Evolutionary conservation across 352 stramenopile genomes (phyloP).

Genomic region (Aphanomyces cochlioides): DNA sequence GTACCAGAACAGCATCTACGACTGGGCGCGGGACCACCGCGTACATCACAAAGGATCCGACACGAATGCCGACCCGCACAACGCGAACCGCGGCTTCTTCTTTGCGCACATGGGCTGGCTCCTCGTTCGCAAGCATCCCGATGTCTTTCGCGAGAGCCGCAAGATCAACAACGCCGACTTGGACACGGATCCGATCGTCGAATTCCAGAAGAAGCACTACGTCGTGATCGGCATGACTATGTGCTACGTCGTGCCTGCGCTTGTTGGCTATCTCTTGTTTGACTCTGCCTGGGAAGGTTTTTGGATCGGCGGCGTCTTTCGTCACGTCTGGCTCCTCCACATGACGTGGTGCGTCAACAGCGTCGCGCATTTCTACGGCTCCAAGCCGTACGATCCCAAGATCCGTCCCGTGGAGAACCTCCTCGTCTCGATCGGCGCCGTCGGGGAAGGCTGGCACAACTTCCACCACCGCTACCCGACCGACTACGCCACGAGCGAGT

Average conservation of each 20-base stretch:
- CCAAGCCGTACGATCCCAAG: slow-evolving; percentile 94
- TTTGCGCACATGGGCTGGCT: slow-evolving; percentile 99
- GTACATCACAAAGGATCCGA: slow-evolving; percentile 99
- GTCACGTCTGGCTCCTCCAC: slow-evolving; percentile 94
- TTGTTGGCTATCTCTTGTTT: slow-evolving; percentile 80
- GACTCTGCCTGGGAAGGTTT: slow-evolving; percentile 94
- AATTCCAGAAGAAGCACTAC: slow-evolving; percentile 95
- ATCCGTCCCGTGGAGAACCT: slow-evolving; percentile 96
- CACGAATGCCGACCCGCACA: slow-evolving; percentile 91
- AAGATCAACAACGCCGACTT: slow-evolving; percentile 98
- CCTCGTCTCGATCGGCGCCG: slow-evolving; percentile 91
- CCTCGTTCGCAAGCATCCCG: slow-evolving; percentile 96
- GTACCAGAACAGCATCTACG: slow-evolving; percentile 98
- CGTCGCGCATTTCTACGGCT: slow-evolving; percentile 96
- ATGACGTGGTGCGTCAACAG: slow-evolving; percentile 99
- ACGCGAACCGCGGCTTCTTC: slow-evolving; percentile 97
- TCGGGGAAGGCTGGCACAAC: slow-evolving; percentile 99
- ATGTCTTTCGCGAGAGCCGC: slow-evolving; percentile 81
- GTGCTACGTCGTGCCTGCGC: slow-evolving; percentile 94
- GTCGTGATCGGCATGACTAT: slow-evolving; percentile 97
- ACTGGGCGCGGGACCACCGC: slow-evolving; percentile 97
- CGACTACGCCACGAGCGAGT: slow-evolving; percentile 98
- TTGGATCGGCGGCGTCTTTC: slow-evolving; percentile 92
- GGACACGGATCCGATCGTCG: slow-evolving; percentile 93
- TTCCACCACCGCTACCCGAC: slow-evolving; percentile 99